Evolutionary conservation across 768 basidiomycete species (phyloP).

Genomic region (Mycena kentingensis): DNA sequence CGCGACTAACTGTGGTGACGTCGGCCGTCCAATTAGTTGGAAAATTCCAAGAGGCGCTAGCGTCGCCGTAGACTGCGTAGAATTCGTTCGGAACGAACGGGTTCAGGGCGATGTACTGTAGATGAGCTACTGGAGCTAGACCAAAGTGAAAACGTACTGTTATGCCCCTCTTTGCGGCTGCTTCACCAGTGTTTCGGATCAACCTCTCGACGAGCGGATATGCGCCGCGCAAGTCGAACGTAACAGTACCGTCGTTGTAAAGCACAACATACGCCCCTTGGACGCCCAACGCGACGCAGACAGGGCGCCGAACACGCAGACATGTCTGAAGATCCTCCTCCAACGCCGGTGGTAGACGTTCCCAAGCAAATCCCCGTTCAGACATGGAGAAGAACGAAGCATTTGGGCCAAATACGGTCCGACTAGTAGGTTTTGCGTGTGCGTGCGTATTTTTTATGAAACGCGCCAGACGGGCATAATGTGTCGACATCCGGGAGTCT

Average conservation of each 20-base stretch:
- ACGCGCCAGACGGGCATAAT: conserved; percentile 5
- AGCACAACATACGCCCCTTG: conserved; percentile 8
- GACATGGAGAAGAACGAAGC: conserved; percentile 12
- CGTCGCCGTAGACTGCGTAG: conserved; percentile 9
- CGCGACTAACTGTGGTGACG: conserved; percentile 4
- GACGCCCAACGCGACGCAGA: conserved; percentile 7
- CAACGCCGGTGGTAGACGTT: conserved; percentile 4
- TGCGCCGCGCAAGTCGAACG: conserved; percentile 6
- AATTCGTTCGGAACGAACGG: conserved; percentile 6
- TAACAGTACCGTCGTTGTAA: conserved; percentile 8
- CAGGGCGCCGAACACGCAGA: conserved; percentile 5
- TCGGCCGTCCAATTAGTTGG: conserved; percentile 5
- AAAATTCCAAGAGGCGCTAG: conserved; percentile 2
- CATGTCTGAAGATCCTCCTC: conserved; percentile 3
- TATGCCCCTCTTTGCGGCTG: background rate
- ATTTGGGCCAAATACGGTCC: conserved; percentile 8
- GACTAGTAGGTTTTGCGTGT: background rate
- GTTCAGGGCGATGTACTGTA: conserved; percentile 10
- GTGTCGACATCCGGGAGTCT: conserved; percentile 1
- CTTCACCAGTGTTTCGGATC: conserved; percentile 1
- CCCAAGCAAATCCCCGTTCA: conserved; percentile 6
- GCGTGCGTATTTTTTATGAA: conserved; percentile 6
- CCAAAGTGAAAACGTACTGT: conserved; percentile 1
- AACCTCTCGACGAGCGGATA: conserved; percentile 11
- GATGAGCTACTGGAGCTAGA: background rate